A percentile compares a stretch with the other conserved stretches of the same genome.
Conservation (phyloP, 2,329 filamentous ascomycete genomes). For the Venturia carpophila region DNA sequence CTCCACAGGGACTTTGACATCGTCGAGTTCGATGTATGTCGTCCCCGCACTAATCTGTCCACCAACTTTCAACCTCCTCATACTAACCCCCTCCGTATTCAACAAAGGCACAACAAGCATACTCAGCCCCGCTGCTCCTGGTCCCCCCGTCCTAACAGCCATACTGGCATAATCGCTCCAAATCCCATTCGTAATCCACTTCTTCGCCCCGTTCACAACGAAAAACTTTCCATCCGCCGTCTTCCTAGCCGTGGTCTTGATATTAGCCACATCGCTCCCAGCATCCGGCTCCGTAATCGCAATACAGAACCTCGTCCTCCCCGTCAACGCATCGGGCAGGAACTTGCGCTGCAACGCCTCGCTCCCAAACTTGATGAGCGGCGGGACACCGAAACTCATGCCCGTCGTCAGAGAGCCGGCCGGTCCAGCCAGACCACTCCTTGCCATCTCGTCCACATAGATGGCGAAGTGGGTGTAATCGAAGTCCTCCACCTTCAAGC, state of each 20-base stretch:
- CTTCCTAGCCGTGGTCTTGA: constrained; percentile 59
- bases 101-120: constrained; percentile 66
- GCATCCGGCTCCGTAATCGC: constrained; percentile 72
- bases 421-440: constrained; percentile 58
- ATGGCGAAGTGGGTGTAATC: constrained; percentile 52
- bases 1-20: constrained; percentile 61
- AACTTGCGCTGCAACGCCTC: constrained; percentile 55
- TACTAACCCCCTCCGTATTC: constrained; percentile 55
- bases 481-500: constrained; percentile 63
- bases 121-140: constrained; percentile 55
- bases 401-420: constrained; percentile 59
- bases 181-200: constrained; percentile 71
- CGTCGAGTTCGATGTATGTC: constrained; percentile 68
- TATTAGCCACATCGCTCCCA: constrained; percentile 66
- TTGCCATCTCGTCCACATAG: constrained; percentile 42
- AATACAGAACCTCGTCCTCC: constrained; percentile 61
- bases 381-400: constrained; percentile 64
- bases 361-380: constrained; percentile 61
- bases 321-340: constrained; percentile 59
- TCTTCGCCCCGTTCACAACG: constrained; percentile 67
- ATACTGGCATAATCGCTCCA: constrained; percentile 62
- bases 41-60: constrained; percentile 61
- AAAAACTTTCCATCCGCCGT: constrained; percentile 57
- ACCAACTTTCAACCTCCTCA: constrained; percentile 59
- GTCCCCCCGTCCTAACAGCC: constrained; percentile 65